Evolutionary conservation across 768 basidiomycete species (phyloP), one percentile per base, ranked within the genome.

Genomic region (Fibroporia radiculosa): DNA sequence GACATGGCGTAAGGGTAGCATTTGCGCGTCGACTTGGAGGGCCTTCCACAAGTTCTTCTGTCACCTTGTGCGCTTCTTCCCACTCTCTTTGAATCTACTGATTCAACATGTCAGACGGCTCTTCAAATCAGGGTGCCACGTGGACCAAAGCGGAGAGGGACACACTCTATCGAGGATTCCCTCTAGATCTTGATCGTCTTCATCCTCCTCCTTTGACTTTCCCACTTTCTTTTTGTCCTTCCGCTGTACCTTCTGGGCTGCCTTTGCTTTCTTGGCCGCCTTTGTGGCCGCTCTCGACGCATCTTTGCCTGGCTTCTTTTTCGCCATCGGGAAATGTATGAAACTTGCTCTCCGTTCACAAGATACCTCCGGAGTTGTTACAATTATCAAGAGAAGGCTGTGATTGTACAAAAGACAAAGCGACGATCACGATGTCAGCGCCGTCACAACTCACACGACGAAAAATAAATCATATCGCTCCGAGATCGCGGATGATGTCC

Each of bases 11-110:
- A 13, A 93, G 62, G 0, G 87, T 86, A 1, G 89, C 90, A 50
- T 88, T 92, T 0, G 89, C 89, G 32, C 92, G 73, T 39, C 86
- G 69, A 39, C 80, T 82, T 0, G 91, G 91, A 12, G 91, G 88
- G 0, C 86, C 86, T 55, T 83, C 77, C 0, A 83, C 84, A 1
- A 86, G 67, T 60, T 93, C 89, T 60, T 93, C 90, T 0, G 82
- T 87, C n/a, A 89, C 85, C 2, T 72, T 78, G 56, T 91, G 84
- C 11, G 81, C 75, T 25, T 74, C 75, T 56, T 92, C 88, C 87
- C 87, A 91, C 61, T 92, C 85, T 60, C 75, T 72, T 56, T 79
- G 74, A 64, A 86, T 80, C 82, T 86, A 80, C 72, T 75, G 51
- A 53, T 56, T 38, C 31, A 16, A 28, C 26, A 25, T 24, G 39